phyloP scores from a whole-genome alignment of 1,284 basidiomycete species.

The Ustilago curta region DNA sequence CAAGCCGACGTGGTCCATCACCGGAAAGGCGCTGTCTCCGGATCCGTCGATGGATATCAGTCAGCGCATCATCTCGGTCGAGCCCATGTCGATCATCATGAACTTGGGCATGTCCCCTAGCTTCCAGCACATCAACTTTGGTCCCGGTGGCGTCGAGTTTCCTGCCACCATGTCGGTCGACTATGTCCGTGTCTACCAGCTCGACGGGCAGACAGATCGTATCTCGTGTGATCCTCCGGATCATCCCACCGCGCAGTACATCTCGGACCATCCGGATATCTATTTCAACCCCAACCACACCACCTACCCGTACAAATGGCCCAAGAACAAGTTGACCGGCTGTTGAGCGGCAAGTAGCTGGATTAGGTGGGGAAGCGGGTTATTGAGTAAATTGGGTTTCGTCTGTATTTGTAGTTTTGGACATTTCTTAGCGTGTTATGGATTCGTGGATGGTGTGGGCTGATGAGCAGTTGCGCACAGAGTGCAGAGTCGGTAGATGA shows the following conservation, averaged over 20 bases:
- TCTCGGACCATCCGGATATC: constrained; percentile 59
- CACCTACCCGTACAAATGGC: constrained; percentile 46
- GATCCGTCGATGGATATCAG: constrained; percentile 52
- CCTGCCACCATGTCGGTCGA: constrained; percentile 59
- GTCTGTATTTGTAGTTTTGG: no score
- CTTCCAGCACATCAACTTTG: constrained; percentile 63
- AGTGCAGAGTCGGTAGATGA: background rate
- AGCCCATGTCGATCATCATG: constrained; percentile 67
- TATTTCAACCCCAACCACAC: constrained; percentile 68
- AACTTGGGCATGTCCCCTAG: constrained; percentile 64
- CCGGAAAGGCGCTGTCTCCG: constrained; percentile 40
- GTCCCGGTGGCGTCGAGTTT: constrained; percentile 45
- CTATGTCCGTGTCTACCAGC: constrained; percentile 64
- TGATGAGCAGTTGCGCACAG: background rate
- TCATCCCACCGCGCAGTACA: constrained; percentile 65
- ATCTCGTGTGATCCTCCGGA: constrained; percentile 63
- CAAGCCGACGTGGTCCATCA: constrained; percentile 62
- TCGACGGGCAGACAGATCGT: constrained; percentile 42
- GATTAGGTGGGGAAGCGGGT: no score
- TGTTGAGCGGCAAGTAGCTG: constrained; percentile 18
- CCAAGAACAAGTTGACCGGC: constrained; percentile 60
- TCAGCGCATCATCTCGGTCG: constrained; percentile 57
- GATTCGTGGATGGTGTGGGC: background rate
- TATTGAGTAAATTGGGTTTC: no score
- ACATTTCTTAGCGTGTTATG: background rate